A percentile compares a stretch with the other conserved stretches of the same genome.
phyloP scores from a whole-genome alignment of 306 rosid species.

The Corylus americana region DNA sequence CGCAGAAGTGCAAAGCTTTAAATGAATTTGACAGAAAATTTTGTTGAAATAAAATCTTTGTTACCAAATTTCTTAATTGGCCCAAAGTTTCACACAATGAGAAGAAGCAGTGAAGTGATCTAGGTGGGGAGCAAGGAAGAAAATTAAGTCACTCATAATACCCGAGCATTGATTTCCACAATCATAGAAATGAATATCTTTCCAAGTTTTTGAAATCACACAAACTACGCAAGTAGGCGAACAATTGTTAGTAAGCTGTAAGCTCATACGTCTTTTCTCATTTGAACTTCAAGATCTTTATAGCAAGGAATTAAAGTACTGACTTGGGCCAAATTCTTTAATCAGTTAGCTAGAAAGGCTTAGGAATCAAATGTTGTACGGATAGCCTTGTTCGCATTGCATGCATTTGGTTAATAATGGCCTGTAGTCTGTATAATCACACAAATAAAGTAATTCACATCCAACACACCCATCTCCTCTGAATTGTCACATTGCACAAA shows the following conservation, averaged over 20 bases:
- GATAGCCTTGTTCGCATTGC: neutral
- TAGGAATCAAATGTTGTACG: neutral
- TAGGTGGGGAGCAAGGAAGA: neutral
- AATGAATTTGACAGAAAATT: neutral
- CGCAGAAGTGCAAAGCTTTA: neutral
- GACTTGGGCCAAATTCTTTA: neutral
- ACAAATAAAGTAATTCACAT: neutral
- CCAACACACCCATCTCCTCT: neutral
- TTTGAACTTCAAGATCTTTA: neutral
- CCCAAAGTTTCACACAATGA: neutral
- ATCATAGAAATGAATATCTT: neutral
- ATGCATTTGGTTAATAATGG: neutral
- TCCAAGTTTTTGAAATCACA: neutral
- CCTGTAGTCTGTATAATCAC: neutral
- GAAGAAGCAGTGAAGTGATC: neutral
- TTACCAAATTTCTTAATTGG: neutral
- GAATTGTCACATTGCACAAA: neutral
- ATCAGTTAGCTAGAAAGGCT: neutral
- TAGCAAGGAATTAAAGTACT: neutral
- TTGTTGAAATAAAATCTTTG: neutral
- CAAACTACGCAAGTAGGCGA: neutral
- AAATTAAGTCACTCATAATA: neutral
- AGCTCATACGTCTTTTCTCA: neutral
- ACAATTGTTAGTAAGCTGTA: neutral
- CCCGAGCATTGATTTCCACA: neutral